phyloP scores from a whole-genome alignment of 1,284 basidiomycete genomes.

The Ganoderma multipileum region DNA sequence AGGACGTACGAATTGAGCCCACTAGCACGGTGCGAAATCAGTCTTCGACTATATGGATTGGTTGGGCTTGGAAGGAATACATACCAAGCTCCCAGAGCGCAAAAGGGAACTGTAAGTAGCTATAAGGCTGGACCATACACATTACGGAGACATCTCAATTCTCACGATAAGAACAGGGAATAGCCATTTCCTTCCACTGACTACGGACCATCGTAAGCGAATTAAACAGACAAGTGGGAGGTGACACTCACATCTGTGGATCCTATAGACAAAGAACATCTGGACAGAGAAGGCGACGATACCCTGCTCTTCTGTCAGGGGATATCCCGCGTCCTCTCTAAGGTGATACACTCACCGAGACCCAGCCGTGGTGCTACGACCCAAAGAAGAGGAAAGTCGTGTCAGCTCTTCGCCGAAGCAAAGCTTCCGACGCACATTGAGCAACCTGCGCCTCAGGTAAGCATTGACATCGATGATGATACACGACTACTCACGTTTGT shows the following conservation, averaged over 20 bases:
- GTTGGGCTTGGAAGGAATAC: neutral
- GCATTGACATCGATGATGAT: neutral
- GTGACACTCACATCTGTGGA: neutral
- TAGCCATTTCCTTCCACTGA: neutral
- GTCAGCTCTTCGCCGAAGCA: neutral
- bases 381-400: neutral
- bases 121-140: neutral
- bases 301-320: neutral
- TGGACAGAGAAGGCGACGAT: constrained; percentile 7
- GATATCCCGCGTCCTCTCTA: neutral
- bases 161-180: neutral
- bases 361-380: constrained; percentile 5
- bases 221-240: neutral
- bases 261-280: constrained; percentile 8
- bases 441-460: neutral
- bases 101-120: neutral
- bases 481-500: neutral
- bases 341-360: neutral
- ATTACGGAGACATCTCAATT: neutral
- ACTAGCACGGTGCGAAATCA: neutral
- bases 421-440: neutral
- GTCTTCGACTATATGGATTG: too few relatives aligned
- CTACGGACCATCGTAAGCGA: neutral
- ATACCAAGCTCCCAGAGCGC: constrained; percentile 6
- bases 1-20: constrained; percentile 1